Conservation (phyloP, 805 yeast species). For the Candida manassasensis region DNA sequence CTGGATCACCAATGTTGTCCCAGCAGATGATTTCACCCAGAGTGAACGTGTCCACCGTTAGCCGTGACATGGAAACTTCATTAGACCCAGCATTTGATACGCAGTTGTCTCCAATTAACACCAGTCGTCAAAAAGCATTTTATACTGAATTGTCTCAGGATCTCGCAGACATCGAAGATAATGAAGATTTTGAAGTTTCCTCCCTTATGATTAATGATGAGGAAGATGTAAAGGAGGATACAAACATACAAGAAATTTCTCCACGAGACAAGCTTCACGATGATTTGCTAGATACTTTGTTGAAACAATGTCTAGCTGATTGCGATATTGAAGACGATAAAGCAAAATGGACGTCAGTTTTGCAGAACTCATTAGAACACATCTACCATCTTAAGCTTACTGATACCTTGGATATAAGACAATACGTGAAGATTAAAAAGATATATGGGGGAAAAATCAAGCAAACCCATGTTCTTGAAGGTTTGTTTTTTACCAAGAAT, state of each 20-base stretch:
- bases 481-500: slow-evolving; percentile 78
- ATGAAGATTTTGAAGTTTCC: slow-evolving; percentile 2
- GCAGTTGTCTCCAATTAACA: slow-evolving; percentile 6
- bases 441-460: slow-evolving; percentile 68
- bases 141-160: slow-evolving; percentile 2
- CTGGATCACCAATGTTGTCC: slow-evolving; percentile 16
- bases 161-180: slow-evolving; percentile 3
- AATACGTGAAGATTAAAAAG: slow-evolving; percentile 80
- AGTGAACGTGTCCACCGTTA: slow-evolving; percentile 5
- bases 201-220: neutral
- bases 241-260: neutral
- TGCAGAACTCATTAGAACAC: slow-evolving; percentile 48
- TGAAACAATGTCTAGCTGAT: slow-evolving; percentile 59
- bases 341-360: slow-evolving; percentile 54
- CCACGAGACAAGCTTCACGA: slow-evolving; percentile 19
- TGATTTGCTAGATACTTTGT: slow-evolving; percentile 45
- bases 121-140: neutral
- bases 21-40: slow-evolving; percentile 4
- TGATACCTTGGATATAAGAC: slow-evolving; percentile 80
- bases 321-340: slow-evolving; percentile 45
- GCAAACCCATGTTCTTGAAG: slow-evolving; percentile 64
- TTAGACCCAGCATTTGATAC: slow-evolving; percentile 1
- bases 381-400: slow-evolving; percentile 61
- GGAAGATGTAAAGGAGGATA: neutral
- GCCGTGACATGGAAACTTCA: slow-evolving; percentile 1